These are phyloP conservation scores for Hortiboletus campestris DNA, from an alignment of 768 basidiomycete species.

Conservation along the genomic window DNA sequence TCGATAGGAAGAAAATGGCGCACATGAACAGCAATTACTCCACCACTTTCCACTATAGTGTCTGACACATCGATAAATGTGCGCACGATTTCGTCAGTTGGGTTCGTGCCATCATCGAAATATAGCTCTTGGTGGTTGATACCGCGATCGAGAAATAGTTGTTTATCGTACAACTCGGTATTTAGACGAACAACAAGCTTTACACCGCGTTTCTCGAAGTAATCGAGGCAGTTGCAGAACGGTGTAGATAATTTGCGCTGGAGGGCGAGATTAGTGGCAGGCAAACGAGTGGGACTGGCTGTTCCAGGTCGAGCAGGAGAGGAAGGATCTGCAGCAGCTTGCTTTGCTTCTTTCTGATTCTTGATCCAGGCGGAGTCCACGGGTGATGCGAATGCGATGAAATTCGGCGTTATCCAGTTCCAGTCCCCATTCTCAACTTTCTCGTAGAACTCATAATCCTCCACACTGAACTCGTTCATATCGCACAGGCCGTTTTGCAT, in stretches of 20 bases:
- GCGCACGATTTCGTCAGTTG: conserved; percentile 91
- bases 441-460: conserved; percentile 93
- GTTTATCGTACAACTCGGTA: conserved; percentile 84
- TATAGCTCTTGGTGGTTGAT: conserved; percentile 91
- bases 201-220: conserved; percentile 84
- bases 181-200: conserved; percentile 93
- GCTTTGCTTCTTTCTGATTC: conserved; percentile 63
- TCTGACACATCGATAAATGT: conserved; percentile 88
- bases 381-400: conserved; percentile 93
- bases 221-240: conserved; percentile 89
- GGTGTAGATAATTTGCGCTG: conserved; percentile 76
- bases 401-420: conserved; percentile 92
- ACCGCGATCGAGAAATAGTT: conserved; percentile 77
- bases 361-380: conserved; percentile 81
- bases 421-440: conserved; percentile 95
- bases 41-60: conserved; percentile 68
- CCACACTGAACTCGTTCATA: conserved; percentile 89
- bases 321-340: conserved; percentile 26
- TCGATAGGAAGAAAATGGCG: conserved; percentile 30
- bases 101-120: conserved; percentile 98
- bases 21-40: conserved; percentile 87
- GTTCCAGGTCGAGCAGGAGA: conserved; percentile 30
- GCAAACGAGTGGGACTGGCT: conserved; percentile 21
- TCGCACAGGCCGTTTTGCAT: conserved; percentile 92
- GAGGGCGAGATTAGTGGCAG: conserved; percentile 52